Conservation (phyloP, 257 asterid genomes). For the Phtheirospermum japonicum region DNA sequence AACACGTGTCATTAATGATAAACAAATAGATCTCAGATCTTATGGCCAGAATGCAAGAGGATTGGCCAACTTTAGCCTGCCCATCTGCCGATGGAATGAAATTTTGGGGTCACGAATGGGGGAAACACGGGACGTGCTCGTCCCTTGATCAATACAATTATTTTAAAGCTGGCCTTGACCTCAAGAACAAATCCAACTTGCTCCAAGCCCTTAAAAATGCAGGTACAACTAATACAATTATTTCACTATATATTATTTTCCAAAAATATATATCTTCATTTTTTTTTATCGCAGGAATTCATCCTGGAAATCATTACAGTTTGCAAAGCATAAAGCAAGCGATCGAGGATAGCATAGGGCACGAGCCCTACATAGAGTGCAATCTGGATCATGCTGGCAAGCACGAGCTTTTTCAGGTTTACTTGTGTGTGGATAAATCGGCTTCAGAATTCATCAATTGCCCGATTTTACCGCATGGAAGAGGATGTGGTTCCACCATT, state of each 20-base stretch:
- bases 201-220: conserved; percentile 50
- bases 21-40: conserved; percentile 55
- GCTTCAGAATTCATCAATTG: conserved; percentile 51
- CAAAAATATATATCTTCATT: no score
- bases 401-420: conserved; percentile 57
- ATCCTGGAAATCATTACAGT: conserved; percentile 40
- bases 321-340: conserved; percentile 44
- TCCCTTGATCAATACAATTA: conserved; percentile 45
- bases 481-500: conserved; percentile 44
- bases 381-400: conserved; percentile 46
- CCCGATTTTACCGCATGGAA: conserved; percentile 52
- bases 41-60: conserved; percentile 44
- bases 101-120: conserved; percentile 89
- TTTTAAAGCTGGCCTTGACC: conserved; percentile 55
- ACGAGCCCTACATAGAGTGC: conserved; percentile 58
- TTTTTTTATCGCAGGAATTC: conserved; percentile 54
- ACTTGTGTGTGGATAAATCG: conserved; percentile 51
- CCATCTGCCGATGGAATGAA: conserved; percentile 56
- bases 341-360: conserved; percentile 44
- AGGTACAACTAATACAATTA: no score
- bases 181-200: conserved; percentile 54
- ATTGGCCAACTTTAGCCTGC: conserved; percentile 86
- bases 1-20: background rate
- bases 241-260: no score
- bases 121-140: conserved; percentile 80